phyloP scores from a whole-genome alignment of 139 green algal species.

The Parachlorella kessleri region DNA sequence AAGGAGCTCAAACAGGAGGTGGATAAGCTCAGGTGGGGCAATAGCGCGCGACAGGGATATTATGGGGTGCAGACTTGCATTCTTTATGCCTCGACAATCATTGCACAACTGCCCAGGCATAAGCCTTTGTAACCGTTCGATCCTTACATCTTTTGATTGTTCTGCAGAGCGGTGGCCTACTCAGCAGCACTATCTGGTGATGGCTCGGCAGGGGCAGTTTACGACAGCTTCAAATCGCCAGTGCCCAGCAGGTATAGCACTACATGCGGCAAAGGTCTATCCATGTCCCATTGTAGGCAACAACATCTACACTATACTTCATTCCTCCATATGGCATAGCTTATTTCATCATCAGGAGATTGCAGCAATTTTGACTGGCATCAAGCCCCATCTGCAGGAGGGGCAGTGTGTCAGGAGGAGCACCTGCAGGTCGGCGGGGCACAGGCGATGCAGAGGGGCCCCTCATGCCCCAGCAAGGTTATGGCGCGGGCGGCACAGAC shows the following conservation, averaged over 20 bases:
- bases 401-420: not conserved
- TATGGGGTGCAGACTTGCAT: too few species aligned
- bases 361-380: too few species aligned
- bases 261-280: too few species aligned
- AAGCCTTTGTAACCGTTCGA: not conserved
- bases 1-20: slow-evolving; percentile 89
- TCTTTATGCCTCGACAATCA: too few species aligned
- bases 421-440: not conserved
- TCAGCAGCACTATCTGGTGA: not conserved
- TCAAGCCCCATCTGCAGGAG: slow-evolving; percentile 2
- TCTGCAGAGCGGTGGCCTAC: slow-evolving; percentile 6
- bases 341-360: too few species aligned
- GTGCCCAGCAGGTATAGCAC: not conserved
- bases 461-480: not conserved
- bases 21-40: slow-evolving; percentile 75
- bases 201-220: not conserved
- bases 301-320: too few species aligned
- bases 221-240: not conserved
- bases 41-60: too few species aligned
- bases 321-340: too few species aligned
- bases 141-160: not conserved
- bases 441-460: not conserved
- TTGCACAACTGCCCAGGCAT: too few species aligned
- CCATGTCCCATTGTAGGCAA: too few species aligned
- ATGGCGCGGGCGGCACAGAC: not conserved